Evolutionary conservation across 2,329 filamentous ascomycete species (phyloP).

Genomic region (Xylariaceae sp.): DNA sequence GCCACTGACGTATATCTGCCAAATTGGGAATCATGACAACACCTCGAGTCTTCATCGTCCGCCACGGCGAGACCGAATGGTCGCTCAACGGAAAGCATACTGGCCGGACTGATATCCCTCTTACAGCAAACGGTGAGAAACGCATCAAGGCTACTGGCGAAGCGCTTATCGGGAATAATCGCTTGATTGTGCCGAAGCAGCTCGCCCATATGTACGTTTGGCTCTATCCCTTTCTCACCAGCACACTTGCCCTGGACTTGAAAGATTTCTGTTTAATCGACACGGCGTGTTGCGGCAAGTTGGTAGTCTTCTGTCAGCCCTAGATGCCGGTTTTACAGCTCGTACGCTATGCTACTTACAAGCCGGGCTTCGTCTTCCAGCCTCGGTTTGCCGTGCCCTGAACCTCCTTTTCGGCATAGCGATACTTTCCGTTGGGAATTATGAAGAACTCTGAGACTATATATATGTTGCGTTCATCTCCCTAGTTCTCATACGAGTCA

Average conservation of each 20-base stretch:
- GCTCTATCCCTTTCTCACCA: not conserved
- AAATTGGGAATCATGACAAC: constrained; percentile 38
- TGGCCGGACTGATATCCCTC: constrained; percentile 76
- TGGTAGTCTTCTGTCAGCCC: too few relatives aligned
- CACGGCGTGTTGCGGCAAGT: too few relatives aligned
- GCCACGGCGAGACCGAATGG: constrained; percentile 96
- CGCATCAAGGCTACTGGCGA: constrained; percentile 71
- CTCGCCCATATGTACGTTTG: constrained; percentile 69
- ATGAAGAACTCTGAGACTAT: too few relatives aligned
- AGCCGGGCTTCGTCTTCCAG: too few relatives aligned
- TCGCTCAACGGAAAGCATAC: constrained; percentile 83
- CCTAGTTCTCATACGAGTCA: too few relatives aligned
- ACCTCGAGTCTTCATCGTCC: constrained; percentile 74
- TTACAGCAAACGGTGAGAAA: constrained; percentile 77
- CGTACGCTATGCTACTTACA: too few relatives aligned
- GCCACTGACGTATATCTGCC: not conserved
- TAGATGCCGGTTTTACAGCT: too few relatives aligned
- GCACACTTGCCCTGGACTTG: not conserved
- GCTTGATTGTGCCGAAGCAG: constrained; percentile 77
- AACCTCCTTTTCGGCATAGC: too few relatives aligned
- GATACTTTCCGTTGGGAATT: too few relatives aligned
- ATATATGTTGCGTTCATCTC: too few relatives aligned
- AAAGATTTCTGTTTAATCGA: too few relatives aligned
- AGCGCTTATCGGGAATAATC: constrained; percentile 77
- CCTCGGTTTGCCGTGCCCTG: too few relatives aligned